Evolutionary conservation across 768 basidiomycete species (phyloP), one percentile per base, ranked within the genome.

Genomic region (Sporobolomyces roseus): DNA sequence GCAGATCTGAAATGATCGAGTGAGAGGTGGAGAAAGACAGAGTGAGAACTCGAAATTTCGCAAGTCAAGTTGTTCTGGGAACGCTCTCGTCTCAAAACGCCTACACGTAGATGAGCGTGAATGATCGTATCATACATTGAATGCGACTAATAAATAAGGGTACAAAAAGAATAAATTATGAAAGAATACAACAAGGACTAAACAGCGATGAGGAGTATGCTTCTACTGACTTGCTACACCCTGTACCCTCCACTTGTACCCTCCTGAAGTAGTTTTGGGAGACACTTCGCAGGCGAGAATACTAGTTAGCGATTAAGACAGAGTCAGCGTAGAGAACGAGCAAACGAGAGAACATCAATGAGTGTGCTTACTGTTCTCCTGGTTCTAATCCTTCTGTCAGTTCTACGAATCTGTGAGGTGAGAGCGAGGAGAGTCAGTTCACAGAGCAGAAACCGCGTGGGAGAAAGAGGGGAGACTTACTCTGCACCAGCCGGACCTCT

Each of bases 231-330:
- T 50, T 21, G 67, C 62, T 19, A 68, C 23, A n/a, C 61, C 67
- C 19, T 59, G 55, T 7, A 68, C 43, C 4, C 61, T n/a, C 56
- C 55, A 68, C 19, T 41, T 30, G 50, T 53, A 29, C 0, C 67
- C 67, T 7, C 67, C 67, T 19, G 41, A 53, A 0, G 50, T 63
- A 4, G 67, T 45, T 21, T 63, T 46, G 14, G 1, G 12, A 12
- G 50, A 60, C 1, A 68, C 67, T 27, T 68, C 67, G 50, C 67
- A 68, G 1, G 62, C 61, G 27, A 68, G 67, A 27, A 63, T 53
- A 38, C 66, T 67, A 45, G 38, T 41, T 17, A 41, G 38, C 38
- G 10, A 41, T 41, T 9, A 41, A 41, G 38, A 41, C 38, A 9
- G 38, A 41, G 38, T 41, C 38, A 41, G 38, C 16, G 12, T 16